Base-by-base conservation (phyloP, 2,329 filamentous ascomycete genomes). In the Calonectria honghensis region DNA sequence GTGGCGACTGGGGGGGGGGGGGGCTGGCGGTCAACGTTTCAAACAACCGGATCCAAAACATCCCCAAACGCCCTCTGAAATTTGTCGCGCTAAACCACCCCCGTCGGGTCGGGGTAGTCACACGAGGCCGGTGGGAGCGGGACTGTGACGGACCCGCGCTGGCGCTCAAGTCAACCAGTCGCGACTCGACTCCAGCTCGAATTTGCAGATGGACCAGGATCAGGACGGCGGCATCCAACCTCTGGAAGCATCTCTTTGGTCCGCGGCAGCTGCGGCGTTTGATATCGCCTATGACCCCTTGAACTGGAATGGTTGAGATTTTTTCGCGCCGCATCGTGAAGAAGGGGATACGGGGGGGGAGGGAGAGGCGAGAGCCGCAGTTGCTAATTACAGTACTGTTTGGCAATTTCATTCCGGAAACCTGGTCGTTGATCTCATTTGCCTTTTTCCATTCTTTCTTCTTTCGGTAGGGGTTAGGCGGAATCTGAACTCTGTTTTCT, bases 11-110 rank as follows among this genome's bases (percentile, higher is more conserved):
- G 16, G 20, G 39, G 54, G 16, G 20, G 39, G 54, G 37, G 70
- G 64, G 64, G 41, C 37, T 41, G 27, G 72, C 51, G 67, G 61
- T 70, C 59, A 51, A 32, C 57, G 73, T 74, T 74, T 74, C 73
- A 74, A 74, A 66, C 69, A 68, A 70, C 63, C 29, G 57, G 50
- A 72, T 72, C 59, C 59, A 57, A 74, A 74, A 72, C 69, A 50
- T 57, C 48, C 52, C 57, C 72, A 64, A 70, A 68, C 37, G 59
- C 59, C 24, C n/a, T 68, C 52, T 68, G 45, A 73, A 73, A 52
- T 27, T 57, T 61, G 71, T 52, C 35, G 71, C 45, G 67, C 67
- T 51, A 73, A 69, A 73, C 35, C 67, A 52, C 14, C 57, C 57
- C 57, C 50, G 32, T 24, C 24, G 2, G 24, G 51, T 67, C 39